Conservation (phyloP, 106 monocot species). For the Gastrodia elata region DNA sequence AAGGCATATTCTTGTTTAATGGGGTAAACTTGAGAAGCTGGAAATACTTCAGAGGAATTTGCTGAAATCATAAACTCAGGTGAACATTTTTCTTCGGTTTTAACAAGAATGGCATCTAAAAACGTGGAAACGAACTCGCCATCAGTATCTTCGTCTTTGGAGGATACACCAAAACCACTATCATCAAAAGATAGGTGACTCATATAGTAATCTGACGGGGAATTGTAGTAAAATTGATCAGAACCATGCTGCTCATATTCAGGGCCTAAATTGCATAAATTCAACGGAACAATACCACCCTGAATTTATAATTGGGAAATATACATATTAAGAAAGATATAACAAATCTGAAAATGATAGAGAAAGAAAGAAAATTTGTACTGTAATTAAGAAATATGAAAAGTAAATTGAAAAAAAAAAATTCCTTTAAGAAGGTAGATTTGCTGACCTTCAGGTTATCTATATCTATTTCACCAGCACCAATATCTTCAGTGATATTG, state of each 20-base stretch:
- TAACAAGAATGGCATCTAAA: slow-evolving; percentile 15
- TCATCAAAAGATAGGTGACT: background rate
- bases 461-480: slow-evolving; percentile 6
- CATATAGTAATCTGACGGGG: background rate
- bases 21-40: background rate
- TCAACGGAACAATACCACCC: slow-evolving; percentile 5
- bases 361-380: background rate
- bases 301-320: slow-evolving; percentile 7
- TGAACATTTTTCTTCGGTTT: background rate
- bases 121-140: slow-evolving; percentile 14
- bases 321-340: background rate
- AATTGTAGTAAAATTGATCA: slow-evolving; percentile 5
- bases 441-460: slow-evolving; percentile 21
- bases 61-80: background rate
- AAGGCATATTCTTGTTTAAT: background rate
- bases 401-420: background rate
- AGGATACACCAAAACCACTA: background rate
- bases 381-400: background rate
- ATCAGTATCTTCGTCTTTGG: slow-evolving; percentile 4
- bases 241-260: slow-evolving; percentile 5
- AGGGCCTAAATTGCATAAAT: slow-evolving; percentile 4
- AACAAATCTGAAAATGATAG: background rate
- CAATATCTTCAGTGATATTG: slow-evolving; percentile 16
- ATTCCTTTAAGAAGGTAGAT: background rate
- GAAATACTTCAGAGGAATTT: background rate